Base-by-base conservation (phyloP, 2,329 filamentous ascomycete genomes). In the Zymoseptoria crescenta region DNA sequence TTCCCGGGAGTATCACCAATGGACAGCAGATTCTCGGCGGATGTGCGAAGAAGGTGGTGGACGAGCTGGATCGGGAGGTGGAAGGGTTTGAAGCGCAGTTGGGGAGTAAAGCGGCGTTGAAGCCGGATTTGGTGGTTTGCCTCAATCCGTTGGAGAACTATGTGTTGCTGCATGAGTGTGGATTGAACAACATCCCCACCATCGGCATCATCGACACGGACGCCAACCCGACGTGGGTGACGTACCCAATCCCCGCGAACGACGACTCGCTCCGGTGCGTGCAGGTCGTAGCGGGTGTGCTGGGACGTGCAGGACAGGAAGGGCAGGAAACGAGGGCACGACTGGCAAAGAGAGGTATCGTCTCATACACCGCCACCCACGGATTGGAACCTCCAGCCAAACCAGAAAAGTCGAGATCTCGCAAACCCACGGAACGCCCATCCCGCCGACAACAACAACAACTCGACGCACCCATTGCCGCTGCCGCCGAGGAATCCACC, bases 201-300 rank as follows among this genome's bases (percentile, higher is more conserved):
- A 94, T 99, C 69, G 94, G 93, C 52, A 81, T 99, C 59, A 88
- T 97, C 66, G 94, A 99, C 74, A 97, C 94, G 0, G 89, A 99
- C 74, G 87, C 86, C 2, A 89, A 97, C 74, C 90, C 94, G 0
- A 90, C 90, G 0, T 93, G 89, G 84, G 91, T 97, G 55, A 97
- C 94, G 3, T 99, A 99, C 72, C 89, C 89, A 13, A 96, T 99
- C 67, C 94, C 94, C 1, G 91, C 91, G 55, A 99, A 99, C 74
- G 94, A 99, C 72, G 94, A 99, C 80, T 96, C 91, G 83, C 75
- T 96, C 66, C 87, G 94, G 61, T 87, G 87, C 64, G 83, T 91
- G 54, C 84, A 87, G 67, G 81, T 96, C 61, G 89, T 99, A 67
- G 88, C 87, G 3, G 91, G 91, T 56, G 87, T 94, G 1, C 80